Evolutionary conservation across 768 basidiomycete species (phyloP), one percentile per base, ranked within the genome.

Genomic region (Mycena kentingensis): DNA sequence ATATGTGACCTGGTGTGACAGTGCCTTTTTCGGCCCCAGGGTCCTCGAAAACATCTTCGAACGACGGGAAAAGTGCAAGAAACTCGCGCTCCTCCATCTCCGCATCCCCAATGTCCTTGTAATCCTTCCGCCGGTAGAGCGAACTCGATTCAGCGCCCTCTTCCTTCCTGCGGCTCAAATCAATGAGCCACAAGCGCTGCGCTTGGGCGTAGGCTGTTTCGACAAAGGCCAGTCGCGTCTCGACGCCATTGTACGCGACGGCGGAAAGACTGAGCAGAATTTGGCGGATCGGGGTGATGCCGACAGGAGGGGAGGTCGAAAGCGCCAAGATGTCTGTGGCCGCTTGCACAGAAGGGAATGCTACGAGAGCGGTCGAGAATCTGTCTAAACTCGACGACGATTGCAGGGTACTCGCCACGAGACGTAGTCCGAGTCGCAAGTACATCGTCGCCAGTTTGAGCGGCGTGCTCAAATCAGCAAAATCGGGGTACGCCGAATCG

Each of bases 31-130:
- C 18, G 46, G 27, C 42, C 59, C 51, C 35, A 24, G 57, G 39
- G 19, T 63, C 61, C n/a, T 78, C 73, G 15, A 85, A 66, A 22
- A 68, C 74, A 49, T 87, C 80, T 27, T 87, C 88, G 60, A 85
- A 96, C 11, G 83, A 83, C 12, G 97, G 97, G 69, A 99, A 99
- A 25, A 98, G 67, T 5, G 81, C 71, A 38, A 85, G 70, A 62
- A 98, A 92, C 60, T 98, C 97, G 55, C 77, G 76, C 66, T 89
- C 90, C 64, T 97, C 93, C 31, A 80, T 64, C 61, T 93, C 88
- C 4, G 81, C 82, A 53, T 95, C 94, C 12, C 77, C 79, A 10
- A 77, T 67, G 25, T 77, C 77, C 25, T 78, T 72, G 41, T 88
- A 70, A 13, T 82, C 76, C 22, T 78, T 82, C 41, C 76, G 75